phyloP scores from a whole-genome alignment of 495 filamentous ascomycete species.

The Tuber aestivum region DNA sequence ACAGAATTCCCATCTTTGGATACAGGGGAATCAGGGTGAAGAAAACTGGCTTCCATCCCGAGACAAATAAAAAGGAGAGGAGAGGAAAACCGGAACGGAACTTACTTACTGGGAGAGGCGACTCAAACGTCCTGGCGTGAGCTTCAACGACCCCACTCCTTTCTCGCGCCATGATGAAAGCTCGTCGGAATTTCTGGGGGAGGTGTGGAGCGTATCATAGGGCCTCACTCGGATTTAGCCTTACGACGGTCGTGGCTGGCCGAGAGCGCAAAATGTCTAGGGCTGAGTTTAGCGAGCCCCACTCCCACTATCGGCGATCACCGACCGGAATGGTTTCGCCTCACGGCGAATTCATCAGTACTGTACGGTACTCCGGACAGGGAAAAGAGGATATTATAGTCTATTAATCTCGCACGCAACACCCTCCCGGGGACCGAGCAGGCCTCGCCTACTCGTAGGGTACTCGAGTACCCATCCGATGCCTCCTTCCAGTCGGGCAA shows the following conservation, averaged over 20 bases:
- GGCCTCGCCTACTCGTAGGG: no score
- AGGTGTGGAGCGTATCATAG: not conserved
- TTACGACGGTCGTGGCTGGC: not conserved
- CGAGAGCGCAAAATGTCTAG: not conserved
- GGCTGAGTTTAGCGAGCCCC: not conserved
- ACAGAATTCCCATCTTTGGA: not conserved
- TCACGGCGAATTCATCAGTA: no score
- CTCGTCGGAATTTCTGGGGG: not conserved
- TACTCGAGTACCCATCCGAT: not conserved
- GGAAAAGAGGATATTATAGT: no score
- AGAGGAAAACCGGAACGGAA: no score
- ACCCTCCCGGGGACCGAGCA: not conserved
- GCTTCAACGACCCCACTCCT: not conserved
- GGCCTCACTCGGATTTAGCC: not conserved
- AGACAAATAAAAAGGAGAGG: not conserved
- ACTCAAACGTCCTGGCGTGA: not conserved
- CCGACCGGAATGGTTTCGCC: not conserved
- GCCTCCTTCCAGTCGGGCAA: not conserved
- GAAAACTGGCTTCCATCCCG: not conserved
- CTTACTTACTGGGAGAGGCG: not conserved
- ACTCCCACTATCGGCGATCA: not conserved
- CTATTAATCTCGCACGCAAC: not conserved
- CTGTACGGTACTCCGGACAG: no score
- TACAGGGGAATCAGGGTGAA: not conserved
- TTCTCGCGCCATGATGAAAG: not conserved